A percentile compares a stretch with the other conserved stretches of the same genome.
These are phyloP conservation scores for Rheum nobile DNA, from an alignment of 148 eudicot genomes.

Conservation along the genomic window DNA sequence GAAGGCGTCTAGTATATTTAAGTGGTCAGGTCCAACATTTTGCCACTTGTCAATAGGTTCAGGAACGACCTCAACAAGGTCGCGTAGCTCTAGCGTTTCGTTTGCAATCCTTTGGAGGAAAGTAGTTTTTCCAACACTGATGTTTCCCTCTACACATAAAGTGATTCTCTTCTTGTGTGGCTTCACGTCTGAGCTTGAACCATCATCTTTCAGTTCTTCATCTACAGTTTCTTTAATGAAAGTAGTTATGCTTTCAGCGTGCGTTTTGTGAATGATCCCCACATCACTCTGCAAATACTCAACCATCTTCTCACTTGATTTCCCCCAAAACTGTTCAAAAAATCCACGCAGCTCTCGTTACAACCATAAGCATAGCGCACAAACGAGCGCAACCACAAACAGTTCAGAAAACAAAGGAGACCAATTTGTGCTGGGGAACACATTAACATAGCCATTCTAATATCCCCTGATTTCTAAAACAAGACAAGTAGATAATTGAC, in stretches of 20 bases:
- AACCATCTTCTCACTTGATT: slow-evolving; percentile 76
- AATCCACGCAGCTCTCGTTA: not conserved
- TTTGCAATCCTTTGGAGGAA: slow-evolving; percentile 89
- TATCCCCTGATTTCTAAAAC: no score
- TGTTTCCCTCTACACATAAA: slow-evolving; percentile 88
- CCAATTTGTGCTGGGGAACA: no score
- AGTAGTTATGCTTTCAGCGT: slow-evolving; percentile 89
- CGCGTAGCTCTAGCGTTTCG: slow-evolving; percentile 82
- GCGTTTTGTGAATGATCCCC: slow-evolving; percentile 82
- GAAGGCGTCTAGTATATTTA: slow-evolving; percentile 79
- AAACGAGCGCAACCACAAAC: not conserved
- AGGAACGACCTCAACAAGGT: slow-evolving; percentile 88
- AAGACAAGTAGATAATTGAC: no score
- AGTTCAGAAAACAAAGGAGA: not conserved
- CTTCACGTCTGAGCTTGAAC: not conserved
- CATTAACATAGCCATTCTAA: no score
- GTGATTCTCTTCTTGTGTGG: slow-evolving; percentile 62
- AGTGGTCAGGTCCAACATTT: slow-evolving; percentile 82
- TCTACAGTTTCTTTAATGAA: slow-evolving; percentile 78
- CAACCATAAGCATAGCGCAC: not conserved
- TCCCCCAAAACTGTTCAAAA: slow-evolving; percentile 50
- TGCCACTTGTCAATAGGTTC: slow-evolving; percentile 95
- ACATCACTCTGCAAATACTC: slow-evolving; percentile 74
- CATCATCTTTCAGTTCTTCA: slow-evolving; percentile 57
- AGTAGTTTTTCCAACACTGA: slow-evolving; percentile 57